Base-by-base conservation (phyloP, 2,329 filamentous ascomycete genomes). In the Trichoderma guizhouense region DNA sequence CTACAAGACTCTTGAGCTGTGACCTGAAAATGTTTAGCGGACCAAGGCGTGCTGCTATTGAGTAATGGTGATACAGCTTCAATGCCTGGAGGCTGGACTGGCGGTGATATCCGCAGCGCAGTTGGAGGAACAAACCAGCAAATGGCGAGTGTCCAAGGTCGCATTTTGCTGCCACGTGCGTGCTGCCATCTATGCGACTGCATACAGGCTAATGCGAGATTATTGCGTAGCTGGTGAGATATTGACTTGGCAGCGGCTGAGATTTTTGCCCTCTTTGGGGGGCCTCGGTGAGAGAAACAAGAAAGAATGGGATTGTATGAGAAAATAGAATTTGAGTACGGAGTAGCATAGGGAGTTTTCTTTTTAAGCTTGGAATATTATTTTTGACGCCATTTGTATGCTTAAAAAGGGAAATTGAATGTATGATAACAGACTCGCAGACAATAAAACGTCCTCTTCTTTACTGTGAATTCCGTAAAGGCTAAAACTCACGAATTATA, bases 1-100 rank as follows among this genome's bases (percentile, higher is more conserved):
- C 75, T 91, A 89, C 79, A 90, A 90, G 79, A 83, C 88, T 71
- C 79, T 91, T 43, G 72, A 65, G 26, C 62, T 74, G 58, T 70
- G 65, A 71, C 36, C n/a, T 9, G 26, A 34, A 12, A 32, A 14
- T 34, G 12, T 30, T 32, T 66, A 43, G 53, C 65, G 65, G 21
- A 60, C n/a, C 2, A 30, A 9, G 32, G n/a, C 24, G 11, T 43
- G 28, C 34, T 24, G 43, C 24, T 61, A 34, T 7, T 32, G n/a
- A 32, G 18, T 5, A 26, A 47, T 67, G 26, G 36, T 24, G 24
- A 60, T 24, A 34, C 18, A 60, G 18, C 21, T 24, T 53, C 47
- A 53, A 21, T 60, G 30, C n/a, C 14, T 15, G 36, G 21, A 43
- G 28, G 21, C 11, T 34, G 30, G 55, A 63, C 21, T 12, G 36